A percentile compares a stretch with the other conserved stretches of the same genome.
These are phyloP conservation scores for Zymoseptoria ardabiliae DNA, from an alignment of 2,329 filamentous ascomycete species.

Conservation along the genomic window DNA sequence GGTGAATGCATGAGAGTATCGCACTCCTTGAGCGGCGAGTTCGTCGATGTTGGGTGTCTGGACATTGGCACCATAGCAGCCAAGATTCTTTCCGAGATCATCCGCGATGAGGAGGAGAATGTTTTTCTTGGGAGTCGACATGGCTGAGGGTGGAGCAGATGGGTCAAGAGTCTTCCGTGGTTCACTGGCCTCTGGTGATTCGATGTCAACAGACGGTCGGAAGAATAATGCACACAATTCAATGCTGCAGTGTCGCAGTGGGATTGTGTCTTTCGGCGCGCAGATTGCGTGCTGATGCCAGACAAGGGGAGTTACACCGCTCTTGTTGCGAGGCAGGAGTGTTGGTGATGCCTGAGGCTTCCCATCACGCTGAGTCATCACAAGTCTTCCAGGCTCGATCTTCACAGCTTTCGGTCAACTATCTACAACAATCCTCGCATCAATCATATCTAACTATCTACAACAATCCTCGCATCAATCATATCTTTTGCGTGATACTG, in stretches of 20 bases:
- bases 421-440: no score
- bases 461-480: no score
- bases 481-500: no score
- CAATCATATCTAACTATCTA: no score
- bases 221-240: not conserved
- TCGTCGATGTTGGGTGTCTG: constrained; percentile 37
- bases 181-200: not conserved
- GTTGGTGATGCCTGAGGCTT: not conserved
- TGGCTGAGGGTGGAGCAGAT: not conserved
- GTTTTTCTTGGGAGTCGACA: constrained; percentile 16
- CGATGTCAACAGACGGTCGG: not conserved
- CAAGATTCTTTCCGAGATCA: constrained; percentile 35
- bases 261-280: not conserved
- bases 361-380: not conserved
- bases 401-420: no score
- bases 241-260: not conserved
- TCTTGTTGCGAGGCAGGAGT: no score
- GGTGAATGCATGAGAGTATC: constrained; percentile 37
- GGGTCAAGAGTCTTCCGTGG: not conserved
- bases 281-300: not conserved
- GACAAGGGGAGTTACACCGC: not conserved
- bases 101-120: constrained; percentile 37
- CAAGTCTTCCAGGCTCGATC: no score
- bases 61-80: constrained; percentile 31
- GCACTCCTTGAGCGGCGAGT: constrained; percentile 33